These are phyloP conservation scores for Mycena maculata DNA, from an alignment of 768 basidiomycete species.

Conservation along the genomic window DNA sequence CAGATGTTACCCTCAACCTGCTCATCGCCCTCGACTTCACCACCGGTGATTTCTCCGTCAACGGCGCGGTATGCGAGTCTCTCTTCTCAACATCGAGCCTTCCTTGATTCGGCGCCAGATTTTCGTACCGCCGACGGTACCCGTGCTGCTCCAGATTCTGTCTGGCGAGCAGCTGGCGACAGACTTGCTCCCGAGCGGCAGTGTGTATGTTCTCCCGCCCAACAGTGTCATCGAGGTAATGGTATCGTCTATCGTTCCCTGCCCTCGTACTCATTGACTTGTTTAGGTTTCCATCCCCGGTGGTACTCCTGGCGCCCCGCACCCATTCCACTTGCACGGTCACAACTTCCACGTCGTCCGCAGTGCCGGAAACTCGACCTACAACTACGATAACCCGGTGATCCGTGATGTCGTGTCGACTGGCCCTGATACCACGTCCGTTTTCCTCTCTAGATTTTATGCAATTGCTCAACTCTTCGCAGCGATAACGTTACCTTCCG, in stretches of 20 bases:
- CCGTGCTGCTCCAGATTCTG: conserved; percentile 58
- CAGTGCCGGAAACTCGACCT: conserved; percentile 38
- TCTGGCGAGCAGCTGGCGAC: conserved; percentile 51
- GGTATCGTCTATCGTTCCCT: too few species aligned
- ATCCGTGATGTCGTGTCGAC: conserved; percentile 29
- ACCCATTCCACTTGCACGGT: conserved; percentile 36
- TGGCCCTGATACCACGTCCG: conserved; percentile 9
- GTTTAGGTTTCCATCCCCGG: conserved; percentile 46
- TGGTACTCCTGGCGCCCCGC: conserved; percentile 30
- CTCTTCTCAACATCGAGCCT: not conserved
- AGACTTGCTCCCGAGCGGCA: conserved; percentile 45
- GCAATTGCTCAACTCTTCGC: not conserved
- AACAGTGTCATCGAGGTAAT: conserved; percentile 52
- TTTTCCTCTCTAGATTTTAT: not conserved
- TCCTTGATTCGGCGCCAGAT: not conserved
- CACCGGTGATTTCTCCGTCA: conserved; percentile 44
- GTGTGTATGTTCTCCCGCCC: conserved; percentile 50
- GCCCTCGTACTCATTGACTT: not conserved
- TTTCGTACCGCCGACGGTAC: conserved; percentile 49
- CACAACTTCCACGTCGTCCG: conserved; percentile 48
- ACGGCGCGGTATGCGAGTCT: conserved; percentile 35
- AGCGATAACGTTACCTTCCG: conserved; percentile 51
- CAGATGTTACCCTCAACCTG: conserved; percentile 41
- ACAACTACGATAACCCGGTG: conserved; percentile 56
- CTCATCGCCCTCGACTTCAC: conserved; percentile 34